These are phyloP conservation scores for Tricholoma sp. DNA, from an alignment of 768 basidiomycete species.

Conservation along the genomic window DNA sequence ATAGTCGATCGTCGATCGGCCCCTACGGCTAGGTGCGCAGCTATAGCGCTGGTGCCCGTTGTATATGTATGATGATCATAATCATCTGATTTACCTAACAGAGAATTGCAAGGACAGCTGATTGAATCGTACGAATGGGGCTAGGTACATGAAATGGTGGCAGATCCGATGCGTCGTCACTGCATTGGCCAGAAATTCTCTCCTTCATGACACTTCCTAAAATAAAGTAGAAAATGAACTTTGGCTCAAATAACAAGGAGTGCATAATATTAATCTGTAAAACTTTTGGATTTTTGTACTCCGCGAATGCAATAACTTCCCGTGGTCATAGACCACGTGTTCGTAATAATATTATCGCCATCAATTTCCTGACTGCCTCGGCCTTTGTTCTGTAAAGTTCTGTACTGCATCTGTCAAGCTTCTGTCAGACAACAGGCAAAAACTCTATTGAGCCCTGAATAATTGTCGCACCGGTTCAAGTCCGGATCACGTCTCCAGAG, in stretches of 20 bases:
- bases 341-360: neutral
- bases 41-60: too few species aligned
- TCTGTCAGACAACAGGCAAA: conserved; percentile 17
- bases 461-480: conserved; percentile 1
- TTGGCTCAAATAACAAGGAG: too few species aligned
- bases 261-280: too few species aligned
- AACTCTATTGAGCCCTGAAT: conserved; percentile 18
- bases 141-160: neutral
- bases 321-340: conserved; percentile 10
- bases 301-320: conserved; percentile 1
- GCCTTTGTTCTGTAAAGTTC: conserved; percentile 2
- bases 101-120: neutral
- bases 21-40: too few species aligned
- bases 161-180: conserved; percentile 1
- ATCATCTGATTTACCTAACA: neutral
- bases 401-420: neutral
- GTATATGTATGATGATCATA: neutral
- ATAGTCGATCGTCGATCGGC: too few species aligned
- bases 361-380: conserved; percentile 10
- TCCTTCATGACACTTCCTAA: too few species aligned
- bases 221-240: too few species aligned
- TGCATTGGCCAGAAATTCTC: too few species aligned
- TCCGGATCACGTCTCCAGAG: neutral
- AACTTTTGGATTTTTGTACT: neutral
- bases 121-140: neutral